phyloP scores from a whole-genome alignment of 768 basidiomycete species.

The Calocybe gangraenosa region DNA sequence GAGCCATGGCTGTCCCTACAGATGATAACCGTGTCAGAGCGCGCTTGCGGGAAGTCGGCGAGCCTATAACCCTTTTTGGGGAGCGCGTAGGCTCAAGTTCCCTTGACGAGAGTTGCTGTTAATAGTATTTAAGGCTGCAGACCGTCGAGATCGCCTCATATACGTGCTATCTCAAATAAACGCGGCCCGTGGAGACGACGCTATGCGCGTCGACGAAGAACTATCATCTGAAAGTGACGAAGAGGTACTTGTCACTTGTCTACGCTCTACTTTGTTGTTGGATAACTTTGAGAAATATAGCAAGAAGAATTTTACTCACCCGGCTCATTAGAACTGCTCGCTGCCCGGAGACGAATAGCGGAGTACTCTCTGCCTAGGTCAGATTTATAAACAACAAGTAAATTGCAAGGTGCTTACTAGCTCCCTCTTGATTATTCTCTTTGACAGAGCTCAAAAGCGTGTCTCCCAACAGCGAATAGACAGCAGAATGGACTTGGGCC shows the following conservation, averaged over 20 bases:
- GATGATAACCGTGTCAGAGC: constrained; percentile 93
- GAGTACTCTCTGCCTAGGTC: constrained; percentile 96
- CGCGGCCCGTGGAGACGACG: constrained; percentile 79
- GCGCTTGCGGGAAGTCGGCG: constrained; percentile 86
- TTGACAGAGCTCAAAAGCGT: constrained; percentile 90
- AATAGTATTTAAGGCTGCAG: constrained; percentile 67
- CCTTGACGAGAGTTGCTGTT: constrained; percentile 6
- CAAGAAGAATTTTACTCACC: constrained; percentile 96
- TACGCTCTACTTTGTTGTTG: constrained; percentile 2
- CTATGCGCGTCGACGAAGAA: constrained; percentile 70
- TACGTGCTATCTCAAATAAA: constrained; percentile 94
- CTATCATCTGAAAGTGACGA: constrained; percentile 70
- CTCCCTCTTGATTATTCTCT: constrained; percentile 31
- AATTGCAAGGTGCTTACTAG: constrained; percentile 75
- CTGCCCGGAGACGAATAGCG: constrained; percentile 81
- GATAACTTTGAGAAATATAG: constrained; percentile 31
- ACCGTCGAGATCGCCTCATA: constrained; percentile 92
- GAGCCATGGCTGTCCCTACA: constrained; percentile 92
- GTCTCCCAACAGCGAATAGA: constrained; percentile 91
- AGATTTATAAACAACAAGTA: constrained; percentile 55
- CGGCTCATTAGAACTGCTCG: constrained; percentile 82
- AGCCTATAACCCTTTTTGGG: constrained; percentile 96
- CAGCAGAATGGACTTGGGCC: constrained; percentile 78
- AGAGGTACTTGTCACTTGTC: constrained; percentile 43
- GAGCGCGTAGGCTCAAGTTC: constrained; percentile 73